Conservation (phyloP, 495 filamentous ascomycete genomes). For the Xanthoparmelia taractica region DNA sequence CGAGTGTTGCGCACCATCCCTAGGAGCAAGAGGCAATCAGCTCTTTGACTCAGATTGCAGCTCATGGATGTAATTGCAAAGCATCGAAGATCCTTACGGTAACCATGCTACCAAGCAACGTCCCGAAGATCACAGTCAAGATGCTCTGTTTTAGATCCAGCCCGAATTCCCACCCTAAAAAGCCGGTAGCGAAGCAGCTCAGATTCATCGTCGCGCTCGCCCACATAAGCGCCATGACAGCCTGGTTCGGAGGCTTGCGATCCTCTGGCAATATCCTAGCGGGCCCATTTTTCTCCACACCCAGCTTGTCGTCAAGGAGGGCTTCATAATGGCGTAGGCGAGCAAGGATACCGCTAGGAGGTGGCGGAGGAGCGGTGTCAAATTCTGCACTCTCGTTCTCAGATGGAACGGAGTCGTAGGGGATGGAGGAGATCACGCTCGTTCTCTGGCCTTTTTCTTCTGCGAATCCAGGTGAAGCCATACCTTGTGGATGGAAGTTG, state of each 20-base stretch:
- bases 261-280: constrained; percentile 39
- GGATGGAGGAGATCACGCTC: constrained; percentile 1
- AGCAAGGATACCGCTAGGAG: constrained; percentile 26
- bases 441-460: background rate
- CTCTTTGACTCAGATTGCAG: background rate
- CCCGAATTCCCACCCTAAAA: constrained; percentile 43
- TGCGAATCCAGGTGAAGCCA: background rate
- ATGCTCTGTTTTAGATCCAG: constrained; percentile 43
- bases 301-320: constrained; percentile 39
- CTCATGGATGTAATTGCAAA: background rate
- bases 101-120: constrained; percentile 39
- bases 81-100: constrained; percentile 32
- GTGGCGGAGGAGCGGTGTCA: constrained; percentile 28
- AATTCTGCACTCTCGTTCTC: constrained; percentile 2
- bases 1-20: constrained; percentile 44
- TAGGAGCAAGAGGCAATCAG: constrained; percentile 30
- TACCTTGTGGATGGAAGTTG: background rate
- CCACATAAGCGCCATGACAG: constrained; percentile 32
- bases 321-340: constrained; percentile 34
- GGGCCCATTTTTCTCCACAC: constrained; percentile 40
- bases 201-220: constrained; percentile 49
- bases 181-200: constrained; percentile 45
- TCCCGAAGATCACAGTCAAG: constrained; percentile 39
- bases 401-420: background rate
- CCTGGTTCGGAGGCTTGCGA: constrained; percentile 14